Evolutionary conservation across 176 grass and related monocot genomes (phyloP), one percentile per base, ranked within the genome.

Genomic region (Pontederia crassipes): DNA sequence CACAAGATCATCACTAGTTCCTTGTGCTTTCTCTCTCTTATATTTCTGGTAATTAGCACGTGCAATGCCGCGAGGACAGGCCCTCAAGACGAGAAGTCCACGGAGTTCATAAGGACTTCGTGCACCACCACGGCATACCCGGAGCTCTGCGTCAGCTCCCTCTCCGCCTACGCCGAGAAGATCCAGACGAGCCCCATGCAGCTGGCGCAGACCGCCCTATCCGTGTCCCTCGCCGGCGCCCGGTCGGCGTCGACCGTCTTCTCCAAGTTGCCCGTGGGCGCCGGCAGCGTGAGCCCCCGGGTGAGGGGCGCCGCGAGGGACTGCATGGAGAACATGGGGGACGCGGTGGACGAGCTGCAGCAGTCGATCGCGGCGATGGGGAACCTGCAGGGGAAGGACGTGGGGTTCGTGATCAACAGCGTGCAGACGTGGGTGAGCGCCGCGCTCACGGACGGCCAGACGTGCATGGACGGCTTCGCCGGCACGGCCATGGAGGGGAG

Each of bases 391-490:
- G 49, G 52, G 45, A 26, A 68, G 40, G 4, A 40, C 26, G 46
- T 49, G 10, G 72, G 66, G 50, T 86, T 83, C 76, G 52, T 77
- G 67, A 75, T 91, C 55, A 61, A 75, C 68, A 86, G 17, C 77
- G 76, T 83, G 62, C 73, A 76, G 70, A 83, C 88, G 17, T 91
- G 88, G 88, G 80, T 84, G 32, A 91, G 88, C 76, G 88, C 88
- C 4, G 88, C 88, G 55, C 75, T 91, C 48, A 91, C 88, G 10
- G 71, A 91, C 73, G 79, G 70, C 57, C 59, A 78, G 73, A 86
- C 69, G 65, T 91, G 88, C 74, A 53, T 86, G 69, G 88, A 91
- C 0, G 83, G 88, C 48, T 91, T 91, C 77, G 66, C 4, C 47
- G 59, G 17, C 5, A 64, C 69, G 35, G 64, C 35, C 48, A 35